Percentiles rank a stretch among this genome's conserved stretches.
Conservation (phyloP, 179 eudicot species). For the Spinacia oleracea region DNA sequence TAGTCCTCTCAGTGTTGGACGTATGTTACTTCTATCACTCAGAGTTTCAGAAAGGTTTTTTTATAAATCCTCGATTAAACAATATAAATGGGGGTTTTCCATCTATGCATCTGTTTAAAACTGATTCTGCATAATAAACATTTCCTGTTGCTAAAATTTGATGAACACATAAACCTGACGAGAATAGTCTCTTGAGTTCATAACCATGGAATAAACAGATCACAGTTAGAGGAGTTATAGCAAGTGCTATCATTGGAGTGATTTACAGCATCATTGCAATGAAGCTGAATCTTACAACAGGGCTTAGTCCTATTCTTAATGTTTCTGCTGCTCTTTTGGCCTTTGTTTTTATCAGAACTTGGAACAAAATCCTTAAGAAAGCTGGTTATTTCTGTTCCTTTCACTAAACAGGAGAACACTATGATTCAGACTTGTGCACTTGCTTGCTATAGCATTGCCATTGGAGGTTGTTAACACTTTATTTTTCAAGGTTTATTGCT, state of each 20-base stretch:
- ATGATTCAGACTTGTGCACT: conserved; percentile 84
- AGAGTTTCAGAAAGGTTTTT: too few species aligned
- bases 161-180: too few species aligned
- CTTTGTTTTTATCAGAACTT: conserved; percentile 51
- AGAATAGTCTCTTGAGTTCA: too few species aligned
- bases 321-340: conserved; percentile 86
- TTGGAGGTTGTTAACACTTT: conserved; percentile 56
- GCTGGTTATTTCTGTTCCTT: conserved; percentile 55
- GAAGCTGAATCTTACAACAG: conserved; percentile 73
- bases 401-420: conserved; percentile 80
- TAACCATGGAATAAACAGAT: conserved; percentile 74
- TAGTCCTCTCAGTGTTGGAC: too few species aligned
- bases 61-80: too few species aligned
- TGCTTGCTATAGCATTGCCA: conserved; percentile 74
- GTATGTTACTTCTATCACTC: too few species aligned
- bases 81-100: too few species aligned
- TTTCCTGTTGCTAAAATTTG: too few species aligned
- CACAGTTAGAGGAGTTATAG: conserved; percentile 61
- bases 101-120: too few species aligned
- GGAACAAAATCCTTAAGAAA: conserved; percentile 51
- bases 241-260: conserved; percentile 57
- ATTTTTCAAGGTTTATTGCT: not conserved
- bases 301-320: conserved; percentile 63
- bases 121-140: too few species aligned
- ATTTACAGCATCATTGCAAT: conserved; percentile 60